A percentile compares a stretch with the other conserved stretches of the same genome.
phyloP scores from a whole-genome alignment of 306 rosid genomes.

The Rosa lucieae region DNA sequence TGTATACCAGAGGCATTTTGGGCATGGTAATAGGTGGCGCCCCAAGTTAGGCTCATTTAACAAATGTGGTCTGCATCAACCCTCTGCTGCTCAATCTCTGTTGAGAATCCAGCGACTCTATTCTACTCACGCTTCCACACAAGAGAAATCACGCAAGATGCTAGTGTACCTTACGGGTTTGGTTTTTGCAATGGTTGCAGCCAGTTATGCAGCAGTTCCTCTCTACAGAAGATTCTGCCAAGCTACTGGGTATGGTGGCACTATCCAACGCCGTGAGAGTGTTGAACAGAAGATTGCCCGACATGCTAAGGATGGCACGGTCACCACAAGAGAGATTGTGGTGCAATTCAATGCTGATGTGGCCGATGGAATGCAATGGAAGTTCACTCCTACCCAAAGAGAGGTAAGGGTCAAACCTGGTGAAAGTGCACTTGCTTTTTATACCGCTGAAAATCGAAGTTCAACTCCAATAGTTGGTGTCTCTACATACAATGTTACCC shows the following conservation, averaged over 20 bases:
- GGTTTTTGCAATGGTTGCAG: conserved; percentile 86
- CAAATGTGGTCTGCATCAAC: conserved; percentile 34
- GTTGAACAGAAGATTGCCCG: conserved; percentile 97
- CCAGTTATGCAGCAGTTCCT: conserved; percentile 89
- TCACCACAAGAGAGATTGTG: conserved; percentile 69
- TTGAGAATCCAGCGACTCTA: conserved; percentile 47
- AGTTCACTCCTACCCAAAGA: conserved; percentile 92
- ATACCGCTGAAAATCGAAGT: conserved; percentile 91
- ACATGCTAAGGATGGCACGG: conserved; percentile 66
- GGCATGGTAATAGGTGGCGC: conserved; percentile 17
- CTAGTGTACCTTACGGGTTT: conserved; percentile 64
- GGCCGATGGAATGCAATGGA: conserved; percentile 96
- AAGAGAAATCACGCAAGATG: conserved; percentile 72
- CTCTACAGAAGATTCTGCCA: conserved; percentile 91
- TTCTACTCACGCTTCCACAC: conserved; percentile 47
- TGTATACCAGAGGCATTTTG: conserved; percentile 32
- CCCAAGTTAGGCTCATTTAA: conserved; percentile 34
- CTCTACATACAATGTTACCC: conserved; percentile 90
- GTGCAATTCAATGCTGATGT: conserved; percentile 98
- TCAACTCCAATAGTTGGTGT: conserved; percentile 88
- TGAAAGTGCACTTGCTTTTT: conserved; percentile 97
- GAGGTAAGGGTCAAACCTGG: conserved; percentile 97
- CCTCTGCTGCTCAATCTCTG: conserved; percentile 42
- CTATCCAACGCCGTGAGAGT: conserved; percentile 85
- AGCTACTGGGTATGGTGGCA: conserved; percentile 97